These are phyloP conservation scores for Theileria orientalis DNA, from an alignment of 169 alveolate species.

Conservation along the genomic window DNA sequence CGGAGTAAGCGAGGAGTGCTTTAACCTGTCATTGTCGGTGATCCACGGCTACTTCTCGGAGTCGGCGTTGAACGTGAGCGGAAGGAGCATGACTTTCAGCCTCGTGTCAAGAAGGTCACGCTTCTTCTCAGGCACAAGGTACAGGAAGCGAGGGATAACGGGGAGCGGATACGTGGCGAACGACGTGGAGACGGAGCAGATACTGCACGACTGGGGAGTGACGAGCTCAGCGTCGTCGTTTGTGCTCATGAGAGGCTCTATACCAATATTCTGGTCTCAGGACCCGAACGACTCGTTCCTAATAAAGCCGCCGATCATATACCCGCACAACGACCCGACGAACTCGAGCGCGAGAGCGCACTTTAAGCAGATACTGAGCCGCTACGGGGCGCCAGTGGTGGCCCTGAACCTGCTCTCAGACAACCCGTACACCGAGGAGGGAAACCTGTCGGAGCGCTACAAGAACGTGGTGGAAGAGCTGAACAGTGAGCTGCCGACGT, in stretches of 20 bases:
- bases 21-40: constrained; percentile 36
- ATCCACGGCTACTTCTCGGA: constrained; percentile 70
- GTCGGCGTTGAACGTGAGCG: constrained; percentile 47
- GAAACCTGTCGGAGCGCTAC: constrained; percentile 53
- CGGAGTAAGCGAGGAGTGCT: constrained; percentile 5
- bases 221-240: constrained; percentile 79
- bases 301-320: constrained; percentile 69
- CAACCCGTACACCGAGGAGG: constrained; percentile 63
- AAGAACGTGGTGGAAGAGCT: constrained; percentile 25
- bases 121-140: constrained; percentile 94
- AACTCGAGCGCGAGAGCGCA: constrained; percentile 72
- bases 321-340: constrained; percentile 78
- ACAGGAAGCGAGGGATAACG: constrained; percentile 91
- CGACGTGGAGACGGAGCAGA: constrained; percentile 94
- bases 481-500: constrained; percentile 60
- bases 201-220: constrained; percentile 74
- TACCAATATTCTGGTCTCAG: constrained; percentile 93
- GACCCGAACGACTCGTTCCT: constrained; percentile 55
- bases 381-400: constrained; percentile 70
- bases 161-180: constrained; percentile 84
- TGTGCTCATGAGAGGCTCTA: constrained; percentile 93
- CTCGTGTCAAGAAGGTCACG: constrained; percentile 90
- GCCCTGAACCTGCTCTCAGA: constrained; percentile 67
- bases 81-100: constrained; percentile 50
- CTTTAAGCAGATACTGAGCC: constrained; percentile 19